phyloP scores from a whole-genome alignment of 371 early-diverging fungal genomes.

The Smittium culicis region DNA sequence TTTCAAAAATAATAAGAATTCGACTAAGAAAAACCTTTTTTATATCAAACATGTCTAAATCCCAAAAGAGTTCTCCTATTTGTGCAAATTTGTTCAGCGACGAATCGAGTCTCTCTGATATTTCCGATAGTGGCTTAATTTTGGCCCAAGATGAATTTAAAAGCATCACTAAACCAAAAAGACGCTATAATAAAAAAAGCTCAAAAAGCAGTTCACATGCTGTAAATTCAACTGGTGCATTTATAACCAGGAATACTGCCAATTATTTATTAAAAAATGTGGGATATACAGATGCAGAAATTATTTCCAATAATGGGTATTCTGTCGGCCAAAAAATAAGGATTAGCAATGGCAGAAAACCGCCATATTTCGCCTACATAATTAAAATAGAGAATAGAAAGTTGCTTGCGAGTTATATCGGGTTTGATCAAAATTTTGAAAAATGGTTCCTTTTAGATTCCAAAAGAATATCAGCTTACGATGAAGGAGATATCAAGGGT shows the following conservation, averaged over 20 bases:
- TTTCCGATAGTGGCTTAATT: background rate
- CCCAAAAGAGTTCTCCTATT: too few species aligned
- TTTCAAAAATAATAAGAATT: too few species aligned
- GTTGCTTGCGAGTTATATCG: conserved; percentile 22
- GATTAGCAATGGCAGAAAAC: conserved; percentile 19
- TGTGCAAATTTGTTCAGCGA: background rate
- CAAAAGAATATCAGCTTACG: conserved; percentile 16
- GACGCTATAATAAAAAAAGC: background rate
- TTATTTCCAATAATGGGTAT: background rate
- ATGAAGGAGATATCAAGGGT: conserved; percentile 6
- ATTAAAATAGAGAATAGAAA: conserved; percentile 17
- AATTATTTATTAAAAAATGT: conserved; percentile 17
- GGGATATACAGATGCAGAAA: conserved; percentile 13
- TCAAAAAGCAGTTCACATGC: background rate
- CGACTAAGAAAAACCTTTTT: too few species aligned
- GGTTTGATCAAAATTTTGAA: conserved; percentile 24
- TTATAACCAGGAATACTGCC: conserved; percentile 23
- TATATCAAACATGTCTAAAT: too few species aligned
- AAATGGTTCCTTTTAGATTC: conserved; percentile 28
- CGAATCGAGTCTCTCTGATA: background rate
- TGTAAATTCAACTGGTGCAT: conserved; percentile 28
- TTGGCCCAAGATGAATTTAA: background rate
- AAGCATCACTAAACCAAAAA: background rate
- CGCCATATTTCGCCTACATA: conserved; percentile 20
- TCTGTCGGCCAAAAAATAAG: conserved; percentile 17